These are phyloP conservation scores for Nephelium lappaceum DNA, from an alignment of 345 rosid species.

Conservation along the genomic window DNA sequence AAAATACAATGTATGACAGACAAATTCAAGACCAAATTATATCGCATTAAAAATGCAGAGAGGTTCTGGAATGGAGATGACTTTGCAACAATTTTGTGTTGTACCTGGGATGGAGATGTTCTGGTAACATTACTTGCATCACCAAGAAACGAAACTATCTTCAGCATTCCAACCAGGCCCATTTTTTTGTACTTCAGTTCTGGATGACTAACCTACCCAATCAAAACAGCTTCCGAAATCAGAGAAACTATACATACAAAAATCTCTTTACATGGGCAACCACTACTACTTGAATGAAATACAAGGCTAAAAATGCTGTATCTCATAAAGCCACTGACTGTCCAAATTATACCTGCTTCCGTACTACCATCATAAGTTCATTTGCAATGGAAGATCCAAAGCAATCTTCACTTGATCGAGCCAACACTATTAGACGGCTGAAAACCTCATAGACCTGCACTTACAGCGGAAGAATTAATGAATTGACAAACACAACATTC, in stretches of 20 bases:
- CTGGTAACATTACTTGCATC: constrained; percentile 43
- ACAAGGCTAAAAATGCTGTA: background rate
- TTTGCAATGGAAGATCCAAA: constrained; percentile 63
- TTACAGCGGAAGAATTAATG: constrained; percentile 12
- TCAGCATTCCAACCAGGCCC: constrained; percentile 78
- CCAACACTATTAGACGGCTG: constrained; percentile 58
- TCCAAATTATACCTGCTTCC: constrained; percentile 66
- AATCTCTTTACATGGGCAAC: constrained; percentile 8
- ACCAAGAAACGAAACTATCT: constrained; percentile 68
- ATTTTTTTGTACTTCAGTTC: constrained; percentile 82
- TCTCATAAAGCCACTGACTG: background rate
- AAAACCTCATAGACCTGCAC: constrained; percentile 82
- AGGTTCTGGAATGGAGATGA: background rate
- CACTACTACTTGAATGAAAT: background rate
- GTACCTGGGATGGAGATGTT: constrained; percentile 54
- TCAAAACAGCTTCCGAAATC: constrained; percentile 1
- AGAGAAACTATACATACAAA: background rate
- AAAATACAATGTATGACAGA: background rate
- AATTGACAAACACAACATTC: constrained; percentile 14
- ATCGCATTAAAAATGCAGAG: background rate
- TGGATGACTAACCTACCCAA: constrained; percentile 67
- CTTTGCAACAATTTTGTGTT: constrained; percentile 13
- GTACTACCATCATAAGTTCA: constrained; percentile 78
- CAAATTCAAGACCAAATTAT: background rate
- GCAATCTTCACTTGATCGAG: constrained; percentile 42